A percentile compares a stretch with the other conserved stretches of the same genome.
Evolutionary conservation across 2,329 filamentous ascomycete genomes (phyloP).

Genomic region (Westerdykella aurantiaca): DNA sequence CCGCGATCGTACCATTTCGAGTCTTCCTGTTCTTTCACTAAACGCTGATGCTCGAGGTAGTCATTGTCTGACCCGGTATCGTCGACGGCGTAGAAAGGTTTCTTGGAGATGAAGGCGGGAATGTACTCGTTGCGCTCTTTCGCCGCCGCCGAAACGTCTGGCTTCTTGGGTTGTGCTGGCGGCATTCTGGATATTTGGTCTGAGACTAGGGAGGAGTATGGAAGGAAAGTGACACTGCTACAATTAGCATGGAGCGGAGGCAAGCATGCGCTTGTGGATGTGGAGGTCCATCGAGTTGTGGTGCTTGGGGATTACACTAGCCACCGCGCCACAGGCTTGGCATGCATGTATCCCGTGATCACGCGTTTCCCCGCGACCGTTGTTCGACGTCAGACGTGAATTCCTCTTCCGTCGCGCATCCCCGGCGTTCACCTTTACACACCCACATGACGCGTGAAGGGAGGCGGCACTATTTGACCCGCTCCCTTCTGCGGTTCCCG

Average conservation of each 20-base stretch:
- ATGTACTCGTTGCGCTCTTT: slow-evolving; percentile 99
- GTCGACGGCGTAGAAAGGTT: slow-evolving; percentile 90
- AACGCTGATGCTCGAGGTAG: slow-evolving; percentile 93
- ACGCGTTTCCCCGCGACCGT: slow-evolving; percentile 14
- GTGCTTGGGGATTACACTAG: background rate
- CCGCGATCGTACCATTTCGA: slow-evolving; percentile 92
- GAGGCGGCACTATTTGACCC: no score
- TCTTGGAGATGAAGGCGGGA: slow-evolving; percentile 94
- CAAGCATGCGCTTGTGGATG: background rate
- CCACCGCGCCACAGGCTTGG: slow-evolving; percentile 11
- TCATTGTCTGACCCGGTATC: slow-evolving; percentile 65
- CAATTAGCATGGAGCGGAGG: background rate
- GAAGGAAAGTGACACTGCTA: background rate
- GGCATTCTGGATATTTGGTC: slow-evolving; percentile 35
- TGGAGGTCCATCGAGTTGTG: background rate
- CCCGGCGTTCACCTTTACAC: slow-evolving; percentile 1
- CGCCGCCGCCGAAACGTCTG: slow-evolving; percentile 50
- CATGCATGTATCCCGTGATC: slow-evolving; percentile 16
- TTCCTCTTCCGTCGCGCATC: slow-evolving; percentile 1
- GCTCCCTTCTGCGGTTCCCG: background rate
- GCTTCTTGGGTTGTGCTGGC: slow-evolving; percentile 45
- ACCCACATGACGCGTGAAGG: no score
- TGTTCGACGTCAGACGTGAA: slow-evolving; percentile 5
- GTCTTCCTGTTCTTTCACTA: slow-evolving; percentile 63
- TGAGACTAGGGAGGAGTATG: background rate